Evolutionary conservation across 768 basidiomycete species (phyloP).

Genomic region (Amylocystis lapponica): DNA sequence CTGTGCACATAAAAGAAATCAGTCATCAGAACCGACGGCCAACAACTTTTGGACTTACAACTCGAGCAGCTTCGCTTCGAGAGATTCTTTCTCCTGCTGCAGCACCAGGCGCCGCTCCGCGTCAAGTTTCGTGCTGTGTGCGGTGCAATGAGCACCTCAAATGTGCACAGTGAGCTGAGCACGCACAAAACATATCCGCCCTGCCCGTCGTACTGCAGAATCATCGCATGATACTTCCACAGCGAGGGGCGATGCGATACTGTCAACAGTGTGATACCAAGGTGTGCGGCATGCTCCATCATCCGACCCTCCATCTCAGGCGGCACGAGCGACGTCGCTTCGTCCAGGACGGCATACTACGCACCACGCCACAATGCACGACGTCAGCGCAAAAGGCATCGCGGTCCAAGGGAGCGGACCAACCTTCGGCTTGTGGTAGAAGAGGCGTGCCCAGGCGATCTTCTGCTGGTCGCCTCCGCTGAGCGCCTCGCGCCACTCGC

Average conservation of each 20-base stretch:
- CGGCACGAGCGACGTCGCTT: constrained; percentile 93
- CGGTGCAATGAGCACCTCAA: background rate
- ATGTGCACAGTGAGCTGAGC: background rate
- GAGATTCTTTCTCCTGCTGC: constrained; percentile 89
- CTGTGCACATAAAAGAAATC: no score
- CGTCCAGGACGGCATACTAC: constrained; percentile 94
- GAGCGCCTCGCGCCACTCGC: constrained; percentile 90
- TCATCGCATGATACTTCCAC: constrained; percentile 88
- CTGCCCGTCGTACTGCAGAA: constrained; percentile 89
- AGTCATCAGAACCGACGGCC: background rate
- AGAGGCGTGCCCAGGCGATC: constrained; percentile 94
- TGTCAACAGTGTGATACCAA: constrained; percentile 89
- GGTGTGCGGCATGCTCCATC: constrained; percentile 86
- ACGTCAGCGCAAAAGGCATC: background rate
- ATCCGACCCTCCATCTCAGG: constrained; percentile 88
- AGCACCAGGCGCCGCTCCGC: constrained; percentile 84
- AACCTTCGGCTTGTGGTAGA: constrained; percentile 92
- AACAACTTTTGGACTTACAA: no score
- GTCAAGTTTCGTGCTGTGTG: constrained; percentile 73
- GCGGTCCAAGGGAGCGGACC: constrained; percentile 10
- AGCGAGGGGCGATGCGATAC: constrained; percentile 93
- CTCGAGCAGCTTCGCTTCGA: constrained; percentile 82
- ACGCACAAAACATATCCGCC: constrained; percentile 94
- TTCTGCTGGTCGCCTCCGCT: constrained; percentile 97
- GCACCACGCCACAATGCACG: constrained; percentile 1